Evolutionary conservation across 2,329 filamentous ascomycete species (phyloP).

Genomic region (Colletotrichum sp.): DNA sequence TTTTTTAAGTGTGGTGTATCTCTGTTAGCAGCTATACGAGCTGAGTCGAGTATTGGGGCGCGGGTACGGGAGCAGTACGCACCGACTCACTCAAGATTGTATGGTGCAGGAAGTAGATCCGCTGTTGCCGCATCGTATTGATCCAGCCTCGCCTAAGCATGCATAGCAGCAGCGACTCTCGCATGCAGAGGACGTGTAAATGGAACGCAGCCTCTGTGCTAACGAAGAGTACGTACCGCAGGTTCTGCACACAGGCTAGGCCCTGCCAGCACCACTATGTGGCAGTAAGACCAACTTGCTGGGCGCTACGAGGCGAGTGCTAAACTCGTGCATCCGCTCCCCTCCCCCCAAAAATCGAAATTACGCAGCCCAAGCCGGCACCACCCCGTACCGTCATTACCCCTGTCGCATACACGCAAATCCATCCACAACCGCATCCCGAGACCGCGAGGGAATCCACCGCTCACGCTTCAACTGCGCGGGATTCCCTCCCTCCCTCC

Average conservation of each 20-base stretch:
- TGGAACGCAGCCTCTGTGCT: not conserved
- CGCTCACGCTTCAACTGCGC: not conserved
- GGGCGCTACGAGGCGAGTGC: not conserved
- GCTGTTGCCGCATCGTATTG: not conserved
- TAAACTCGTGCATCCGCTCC: not conserved
- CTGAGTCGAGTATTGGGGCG: not conserved
- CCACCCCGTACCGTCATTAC: conserved; percentile 8
- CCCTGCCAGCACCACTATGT: not conserved
- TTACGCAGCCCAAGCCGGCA: conserved; percentile 11
- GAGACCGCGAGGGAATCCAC: not conserved
- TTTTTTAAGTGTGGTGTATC: not conserved
- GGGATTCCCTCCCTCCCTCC: not conserved
- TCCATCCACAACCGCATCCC: not conserved
- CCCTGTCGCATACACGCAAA: conserved; percentile 9
- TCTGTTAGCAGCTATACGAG: conserved; percentile 21
- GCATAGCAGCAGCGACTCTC: not conserved
- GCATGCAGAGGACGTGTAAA: not conserved
- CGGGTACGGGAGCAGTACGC: not conserved
- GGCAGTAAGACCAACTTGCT: not conserved
- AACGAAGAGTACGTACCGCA: not conserved
- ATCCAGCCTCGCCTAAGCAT: not conserved
- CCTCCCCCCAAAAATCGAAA: not conserved
- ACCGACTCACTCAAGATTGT: fast-evolving
- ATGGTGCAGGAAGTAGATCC: not conserved
- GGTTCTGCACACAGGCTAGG: not conserved